These are phyloP conservation scores for Grosmannia clavigera DNA, from an alignment of 2,329 filamentous ascomycete species.

Conservation along the genomic window DNA sequence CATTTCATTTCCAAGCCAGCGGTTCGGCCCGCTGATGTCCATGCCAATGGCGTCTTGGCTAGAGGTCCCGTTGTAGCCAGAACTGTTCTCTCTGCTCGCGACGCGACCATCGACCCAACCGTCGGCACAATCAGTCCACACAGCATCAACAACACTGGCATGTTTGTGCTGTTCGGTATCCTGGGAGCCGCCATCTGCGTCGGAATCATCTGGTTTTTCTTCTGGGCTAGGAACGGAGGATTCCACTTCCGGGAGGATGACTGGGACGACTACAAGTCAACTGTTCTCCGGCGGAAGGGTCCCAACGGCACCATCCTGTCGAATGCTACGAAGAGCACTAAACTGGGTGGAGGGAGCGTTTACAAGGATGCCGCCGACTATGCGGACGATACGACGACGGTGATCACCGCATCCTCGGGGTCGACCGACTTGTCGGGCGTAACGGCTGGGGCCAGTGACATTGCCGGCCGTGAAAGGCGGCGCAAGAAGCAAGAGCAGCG, in stretches of 20 bases:
- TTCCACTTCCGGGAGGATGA: constrained; percentile 77
- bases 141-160: constrained; percentile 52
- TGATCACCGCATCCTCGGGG: constrained; percentile 18
- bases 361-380: constrained; percentile 56
- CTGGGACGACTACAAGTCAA: constrained; percentile 98
- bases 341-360: constrained; percentile 77
- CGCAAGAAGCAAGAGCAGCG: constrained; percentile 40
- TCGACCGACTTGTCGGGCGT: constrained; percentile 34
- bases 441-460: constrained; percentile 44
- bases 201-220: constrained; percentile 90
- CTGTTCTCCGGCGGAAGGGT: constrained; percentile 76
- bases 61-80: constrained; percentile 31
- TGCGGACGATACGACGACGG: constrained; percentile 29
- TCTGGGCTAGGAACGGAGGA: constrained; percentile 92
- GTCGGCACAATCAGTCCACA: constrained; percentile 39
- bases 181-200: constrained; percentile 67
- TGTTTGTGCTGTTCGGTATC: constrained; percentile 78
- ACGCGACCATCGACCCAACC: constrained; percentile 26
- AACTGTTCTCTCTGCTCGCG: constrained; percentile 29
- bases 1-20: constrained; percentile 5
- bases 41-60: constrained; percentile 13
- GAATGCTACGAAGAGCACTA: constrained; percentile 69
- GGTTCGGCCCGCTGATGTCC: constrained; percentile 9
- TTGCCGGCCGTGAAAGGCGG: constrained; percentile 41
- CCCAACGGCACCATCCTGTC: constrained; percentile 79